These are phyloP conservation scores for Fusarium drepaniforme DNA, from an alignment of 2,329 filamentous ascomycete species.

Conservation along the genomic window DNA sequence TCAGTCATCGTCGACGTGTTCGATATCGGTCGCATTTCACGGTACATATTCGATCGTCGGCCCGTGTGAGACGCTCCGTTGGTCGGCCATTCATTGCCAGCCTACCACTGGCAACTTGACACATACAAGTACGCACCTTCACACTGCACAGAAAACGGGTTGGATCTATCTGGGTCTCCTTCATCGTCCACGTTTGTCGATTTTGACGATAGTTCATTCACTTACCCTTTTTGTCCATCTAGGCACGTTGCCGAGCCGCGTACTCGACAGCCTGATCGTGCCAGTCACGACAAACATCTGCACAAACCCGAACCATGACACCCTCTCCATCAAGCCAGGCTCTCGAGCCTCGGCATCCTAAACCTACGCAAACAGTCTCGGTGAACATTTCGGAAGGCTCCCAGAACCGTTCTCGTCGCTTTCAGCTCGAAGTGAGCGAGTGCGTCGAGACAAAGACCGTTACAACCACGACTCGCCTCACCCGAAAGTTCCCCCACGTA, in stretches of 20 bases:
- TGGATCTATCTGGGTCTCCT: not conserved
- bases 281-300: conserved; percentile 21
- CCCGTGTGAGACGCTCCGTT: conserved; percentile 16
- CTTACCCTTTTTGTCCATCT: not conserved
- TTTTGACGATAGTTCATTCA: not conserved
- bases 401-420: conserved; percentile 51
- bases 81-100: not conserved
- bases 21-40: not conserved
- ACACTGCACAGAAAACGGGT: not conserved
- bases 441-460: conserved; percentile 79
- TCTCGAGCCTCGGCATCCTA: conserved; percentile 51
- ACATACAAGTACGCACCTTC: not conserved
- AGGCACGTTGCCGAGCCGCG: not conserved
- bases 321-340: conserved; percentile 53
- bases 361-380: conserved; percentile 56
- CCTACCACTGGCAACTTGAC: conserved; percentile 1
- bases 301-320: conserved; percentile 50
- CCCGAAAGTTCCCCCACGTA: conserved; percentile 86
- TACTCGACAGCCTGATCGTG: conserved; percentile 12
- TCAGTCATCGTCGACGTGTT: not conserved
- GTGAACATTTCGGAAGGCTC: conserved; percentile 61
- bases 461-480: conserved; percentile 93
- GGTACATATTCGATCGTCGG: conserved; percentile 6
- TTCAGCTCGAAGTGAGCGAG: conserved; percentile 71
- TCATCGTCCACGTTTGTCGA: not conserved